Percentiles rank a stretch among this genome's conserved stretches.
Evolutionary conservation across 2,329 filamentous ascomycete species (phyloP).

Genomic region (Coniochaeta ligniaria): DNA sequence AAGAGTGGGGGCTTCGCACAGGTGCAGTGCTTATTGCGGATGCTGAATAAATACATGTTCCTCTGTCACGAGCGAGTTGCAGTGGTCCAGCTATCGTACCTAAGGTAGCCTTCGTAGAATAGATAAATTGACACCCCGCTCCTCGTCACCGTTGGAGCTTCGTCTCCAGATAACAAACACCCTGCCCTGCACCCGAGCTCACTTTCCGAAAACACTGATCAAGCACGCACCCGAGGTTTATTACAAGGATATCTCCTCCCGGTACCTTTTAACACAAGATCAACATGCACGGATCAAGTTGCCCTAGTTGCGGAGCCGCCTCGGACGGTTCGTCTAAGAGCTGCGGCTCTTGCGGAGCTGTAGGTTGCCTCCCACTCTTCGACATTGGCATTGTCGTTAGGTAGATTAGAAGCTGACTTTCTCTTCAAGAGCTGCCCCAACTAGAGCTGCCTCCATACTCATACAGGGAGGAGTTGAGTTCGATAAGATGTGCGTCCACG

Average conservation of each 20-base stretch:
- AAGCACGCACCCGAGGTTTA: background rate
- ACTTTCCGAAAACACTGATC: background rate
- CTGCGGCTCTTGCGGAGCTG: slow-evolving; percentile 49
- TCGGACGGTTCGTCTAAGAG: slow-evolving; percentile 40
- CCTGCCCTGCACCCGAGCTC: background rate
- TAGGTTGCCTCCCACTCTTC: slow-evolving; percentile 26
- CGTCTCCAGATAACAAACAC: background rate
- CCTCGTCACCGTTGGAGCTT: background rate
- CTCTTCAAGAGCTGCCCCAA: background rate
- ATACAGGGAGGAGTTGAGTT: too few species aligned
- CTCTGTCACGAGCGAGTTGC: background rate
- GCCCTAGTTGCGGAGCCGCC: slow-evolving; percentile 50
- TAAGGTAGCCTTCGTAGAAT: background rate
- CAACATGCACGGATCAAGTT: slow-evolving; percentile 35
- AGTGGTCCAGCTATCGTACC: background rate
- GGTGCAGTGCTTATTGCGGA: background rate
- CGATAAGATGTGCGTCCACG: too few species aligned
- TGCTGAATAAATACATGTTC: background rate
- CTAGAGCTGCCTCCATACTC: too few species aligned
- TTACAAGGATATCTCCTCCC: background rate
- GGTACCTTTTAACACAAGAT: background rate
- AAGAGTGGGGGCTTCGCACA: background rate
- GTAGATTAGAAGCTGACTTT: background rate
- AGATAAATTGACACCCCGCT: background rate
- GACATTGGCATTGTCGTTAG: background rate